Evolutionary conservation across 805 yeast genomes (phyloP).

Genomic region (Starmerella sirachaensis): DNA sequence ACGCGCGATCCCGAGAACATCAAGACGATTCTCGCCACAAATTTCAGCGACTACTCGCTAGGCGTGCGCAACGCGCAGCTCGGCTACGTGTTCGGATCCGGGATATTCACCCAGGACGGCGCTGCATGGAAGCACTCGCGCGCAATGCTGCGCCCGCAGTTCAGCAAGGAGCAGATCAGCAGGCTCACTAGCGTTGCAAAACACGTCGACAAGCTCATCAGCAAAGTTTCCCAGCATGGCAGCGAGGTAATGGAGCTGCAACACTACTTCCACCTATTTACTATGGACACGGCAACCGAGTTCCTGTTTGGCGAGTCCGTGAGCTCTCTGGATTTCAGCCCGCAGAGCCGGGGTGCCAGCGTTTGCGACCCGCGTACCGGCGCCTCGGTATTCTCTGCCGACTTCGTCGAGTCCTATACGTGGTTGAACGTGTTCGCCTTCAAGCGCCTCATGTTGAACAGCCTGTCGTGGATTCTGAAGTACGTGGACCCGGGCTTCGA

Average conservation of each 20-base stretch:
- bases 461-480: slow-evolving; percentile 9
- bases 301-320: slow-evolving; percentile 23
- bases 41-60: slow-evolving; percentile 26
- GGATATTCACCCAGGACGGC: slow-evolving; percentile 30
- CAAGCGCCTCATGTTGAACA: slow-evolving; percentile 8
- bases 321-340: slow-evolving; percentile 12
- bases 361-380: slow-evolving; percentile 5
- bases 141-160: slow-evolving; percentile 31
- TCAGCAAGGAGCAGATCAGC: slow-evolving; percentile 27
- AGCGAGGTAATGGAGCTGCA: slow-evolving; percentile 16
- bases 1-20: slow-evolving; percentile 27
- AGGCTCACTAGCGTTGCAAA: slow-evolving; percentile 23
- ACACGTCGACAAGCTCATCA: slow-evolving; percentile 24
- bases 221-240: slow-evolving; percentile 3
- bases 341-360: slow-evolving; percentile 1
- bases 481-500: slow-evolving; percentile 26
- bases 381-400: slow-evolving; percentile 20
- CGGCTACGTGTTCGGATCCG: slow-evolving; percentile 27
- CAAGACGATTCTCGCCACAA: slow-evolving; percentile 25
- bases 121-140: slow-evolving; percentile 31
- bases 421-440: slow-evolving; percentile 9
- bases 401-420: slow-evolving; percentile 22
- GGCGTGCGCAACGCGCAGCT: slow-evolving; percentile 26
- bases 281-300: slow-evolving; percentile 26
- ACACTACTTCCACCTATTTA: slow-evolving; percentile 19